These are phyloP conservation scores for Trichoderma gamsii DNA, from an alignment of 495 filamentous ascomycete genomes.

Conservation along the genomic window DNA sequence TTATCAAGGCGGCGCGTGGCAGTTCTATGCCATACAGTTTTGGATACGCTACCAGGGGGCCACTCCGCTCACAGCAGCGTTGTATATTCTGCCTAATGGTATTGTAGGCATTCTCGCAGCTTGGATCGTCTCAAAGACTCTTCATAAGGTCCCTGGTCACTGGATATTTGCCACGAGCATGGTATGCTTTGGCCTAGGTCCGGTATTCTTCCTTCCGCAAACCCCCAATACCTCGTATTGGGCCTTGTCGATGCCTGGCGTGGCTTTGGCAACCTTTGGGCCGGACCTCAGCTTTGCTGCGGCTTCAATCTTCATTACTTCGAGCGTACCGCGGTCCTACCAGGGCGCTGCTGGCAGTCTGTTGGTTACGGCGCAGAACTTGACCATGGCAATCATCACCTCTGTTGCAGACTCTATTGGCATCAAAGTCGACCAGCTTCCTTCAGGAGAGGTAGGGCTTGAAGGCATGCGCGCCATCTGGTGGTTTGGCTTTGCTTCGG, in stretches of 20 bases:
- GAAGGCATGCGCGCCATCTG: slow-evolving; percentile 40
- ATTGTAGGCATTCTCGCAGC: slow-evolving; percentile 41
- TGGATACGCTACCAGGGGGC: slow-evolving; percentile 41
- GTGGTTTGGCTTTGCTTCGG: slow-evolving; percentile 42
- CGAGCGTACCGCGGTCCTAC: slow-evolving; percentile 47
- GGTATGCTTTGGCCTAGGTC: slow-evolving; percentile 38
- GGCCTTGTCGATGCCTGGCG: slow-evolving; percentile 48
- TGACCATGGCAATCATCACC: slow-evolving; percentile 39
- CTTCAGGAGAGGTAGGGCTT: slow-evolving; percentile 36
- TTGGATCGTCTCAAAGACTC: slow-evolving; percentile 39
- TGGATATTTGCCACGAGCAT: slow-evolving; percentile 42
- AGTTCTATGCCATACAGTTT: slow-evolving; percentile 49
- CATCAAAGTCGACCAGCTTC: slow-evolving; percentile 31
- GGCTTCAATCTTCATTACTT: slow-evolving; percentile 52
- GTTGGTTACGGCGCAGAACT: slow-evolving; percentile 59
- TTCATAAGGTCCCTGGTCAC: slow-evolving; percentile 43
- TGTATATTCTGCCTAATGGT: slow-evolving; percentile 41
- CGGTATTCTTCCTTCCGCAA: slow-evolving; percentile 38
- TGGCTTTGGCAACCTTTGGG: slow-evolving; percentile 48
- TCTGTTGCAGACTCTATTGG: slow-evolving; percentile 42
- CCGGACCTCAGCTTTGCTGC: slow-evolving; percentile 60
- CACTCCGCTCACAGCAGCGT: slow-evolving; percentile 33
- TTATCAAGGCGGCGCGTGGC: slow-evolving; percentile 38
- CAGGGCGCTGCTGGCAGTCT: slow-evolving; percentile 59
- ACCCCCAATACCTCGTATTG: slow-evolving; percentile 48